Conservation (phyloP, 805 yeast genomes). For the Barnettozyma populi region DNA sequence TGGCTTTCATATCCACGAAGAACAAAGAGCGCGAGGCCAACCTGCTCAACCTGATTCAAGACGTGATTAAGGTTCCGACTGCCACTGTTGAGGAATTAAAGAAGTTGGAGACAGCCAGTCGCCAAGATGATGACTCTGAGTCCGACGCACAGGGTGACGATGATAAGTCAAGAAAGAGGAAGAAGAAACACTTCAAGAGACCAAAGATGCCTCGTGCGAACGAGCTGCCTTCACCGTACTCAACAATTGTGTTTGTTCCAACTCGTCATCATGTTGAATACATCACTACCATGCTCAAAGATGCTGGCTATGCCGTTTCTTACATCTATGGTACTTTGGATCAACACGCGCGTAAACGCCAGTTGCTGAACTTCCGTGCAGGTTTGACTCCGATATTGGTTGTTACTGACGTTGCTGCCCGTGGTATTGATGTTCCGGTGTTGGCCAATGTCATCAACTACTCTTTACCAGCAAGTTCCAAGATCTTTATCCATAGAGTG, state of each 20-base stretch:
- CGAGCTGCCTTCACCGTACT: constrained; percentile 74
- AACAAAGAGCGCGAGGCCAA: constrained; percentile 88
- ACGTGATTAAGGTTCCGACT: constrained; percentile 76
- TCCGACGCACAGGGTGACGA: constrained; percentile 44
- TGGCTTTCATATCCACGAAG: constrained; percentile 80
- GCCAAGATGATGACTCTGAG: constrained; percentile 36
- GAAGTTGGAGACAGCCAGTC: constrained; percentile 44
- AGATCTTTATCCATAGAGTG: constrained; percentile 92
- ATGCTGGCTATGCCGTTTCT: constrained; percentile 81
- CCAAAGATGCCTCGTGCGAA: constrained; percentile 71
- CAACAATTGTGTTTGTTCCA: constrained; percentile 93
- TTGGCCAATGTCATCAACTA: constrained; percentile 92
- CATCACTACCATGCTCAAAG: constrained; percentile 60
- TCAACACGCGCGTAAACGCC: constrained; percentile 90
- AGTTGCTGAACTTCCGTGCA: constrained; percentile 74
- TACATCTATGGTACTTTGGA: constrained; percentile 92
- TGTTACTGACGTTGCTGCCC: constrained; percentile 97
- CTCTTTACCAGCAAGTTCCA: constrained; percentile 86
- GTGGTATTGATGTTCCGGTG: constrained; percentile 98
- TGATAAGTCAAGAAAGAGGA: constrained; percentile 27
- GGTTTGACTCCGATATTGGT: constrained; percentile 85
- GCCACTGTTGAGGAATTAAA: constrained; percentile 66
- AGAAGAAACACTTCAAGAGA: constrained; percentile 39
- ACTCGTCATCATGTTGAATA: constrained; percentile 98
- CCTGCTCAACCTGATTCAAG: constrained; percentile 68